These are phyloP conservation scores for Auricularia cornea DNA, from an alignment of 768 basidiomycete species.

Conservation along the genomic window DNA sequence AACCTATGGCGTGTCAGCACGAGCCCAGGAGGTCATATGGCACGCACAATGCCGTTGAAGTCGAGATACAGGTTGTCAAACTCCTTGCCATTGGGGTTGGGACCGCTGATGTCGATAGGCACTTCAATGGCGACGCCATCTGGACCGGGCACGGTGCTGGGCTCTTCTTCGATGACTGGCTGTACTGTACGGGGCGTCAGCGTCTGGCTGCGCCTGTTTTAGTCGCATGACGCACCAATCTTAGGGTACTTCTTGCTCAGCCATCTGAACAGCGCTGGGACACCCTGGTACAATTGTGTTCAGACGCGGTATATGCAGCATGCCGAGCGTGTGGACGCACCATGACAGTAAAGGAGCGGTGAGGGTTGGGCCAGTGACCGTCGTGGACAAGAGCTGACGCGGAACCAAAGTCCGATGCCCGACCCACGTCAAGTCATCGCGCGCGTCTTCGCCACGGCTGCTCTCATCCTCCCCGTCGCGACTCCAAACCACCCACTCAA, in stretches of 20 bases:
- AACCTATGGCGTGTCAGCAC: too few relatives aligned
- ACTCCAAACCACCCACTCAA: slow-evolving; percentile 9
- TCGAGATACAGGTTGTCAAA: slow-evolving; percentile 96
- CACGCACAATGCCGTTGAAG: slow-evolving; percentile 95
- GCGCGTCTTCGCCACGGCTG: slow-evolving; percentile 9
- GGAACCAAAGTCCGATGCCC: neutral
- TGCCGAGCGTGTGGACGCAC: neutral
- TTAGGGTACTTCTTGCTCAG: slow-evolving; percentile 98
- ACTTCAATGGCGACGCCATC: slow-evolving; percentile 55
- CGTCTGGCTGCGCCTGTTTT: neutral
- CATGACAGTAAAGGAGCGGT: neutral
- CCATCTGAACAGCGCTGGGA: slow-evolving; percentile 97
- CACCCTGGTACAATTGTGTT: slow-evolving; percentile 51
- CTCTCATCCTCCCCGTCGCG: slow-evolving; percentile 11
- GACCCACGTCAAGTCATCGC: slow-evolving; percentile 11
- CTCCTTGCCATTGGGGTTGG: slow-evolving; percentile 94
- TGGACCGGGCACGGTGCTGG: slow-evolving; percentile 49
- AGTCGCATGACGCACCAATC: slow-evolving; percentile 54
- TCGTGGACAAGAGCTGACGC: neutral
- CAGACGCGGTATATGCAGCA: neutral
- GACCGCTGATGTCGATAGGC: slow-evolving; percentile 66
- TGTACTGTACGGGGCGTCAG: slow-evolving; percentile 37
- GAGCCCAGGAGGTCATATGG: neutral
- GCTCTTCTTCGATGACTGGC: slow-evolving; percentile 81
- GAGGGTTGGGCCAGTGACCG: neutral